Conservation (phyloP, 768 basidiomycete genomes). For the Lyophyllum shimeji region DNA sequence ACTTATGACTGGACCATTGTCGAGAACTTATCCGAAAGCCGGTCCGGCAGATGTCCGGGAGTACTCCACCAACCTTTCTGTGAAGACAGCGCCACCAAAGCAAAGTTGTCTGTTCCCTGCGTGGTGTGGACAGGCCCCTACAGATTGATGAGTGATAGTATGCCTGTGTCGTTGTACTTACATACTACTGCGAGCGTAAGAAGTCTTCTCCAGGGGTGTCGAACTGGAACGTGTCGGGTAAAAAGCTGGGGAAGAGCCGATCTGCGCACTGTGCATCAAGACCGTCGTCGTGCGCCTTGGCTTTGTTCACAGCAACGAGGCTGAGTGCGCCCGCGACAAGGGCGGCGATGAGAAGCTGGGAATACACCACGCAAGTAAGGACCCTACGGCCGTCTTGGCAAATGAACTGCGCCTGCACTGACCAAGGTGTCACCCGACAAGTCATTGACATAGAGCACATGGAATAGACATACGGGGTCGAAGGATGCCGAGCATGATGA, state of each 20-base stretch:
- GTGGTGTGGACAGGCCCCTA: conserved; percentile 7
- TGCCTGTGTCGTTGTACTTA: neutral
- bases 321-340: no score
- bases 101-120: conserved; percentile 9
- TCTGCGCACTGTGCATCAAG: conserved; percentile 3
- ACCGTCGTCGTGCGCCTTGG: neutral
- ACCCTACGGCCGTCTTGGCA: no score
- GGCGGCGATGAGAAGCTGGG: no score
- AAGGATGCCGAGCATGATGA: no score
- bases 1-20: neutral
- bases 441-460: no score
- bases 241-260: conserved; percentile 1
- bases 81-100: neutral
- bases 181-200: conserved; percentile 9
- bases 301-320: no score
- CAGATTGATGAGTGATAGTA: neutral
- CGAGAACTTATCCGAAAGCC: neutral
- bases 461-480: no score
- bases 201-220: neutral
- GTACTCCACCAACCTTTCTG: conserved; percentile 3
- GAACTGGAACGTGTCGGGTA: conserved; percentile 3
- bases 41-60: neutral
- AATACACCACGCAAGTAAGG: no score
- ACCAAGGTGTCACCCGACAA: no score
- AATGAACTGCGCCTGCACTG: no score